Evolutionary conservation across 495 filamentous ascomycete species (phyloP).

Genomic region (Aspergillus bridgeri): DNA sequence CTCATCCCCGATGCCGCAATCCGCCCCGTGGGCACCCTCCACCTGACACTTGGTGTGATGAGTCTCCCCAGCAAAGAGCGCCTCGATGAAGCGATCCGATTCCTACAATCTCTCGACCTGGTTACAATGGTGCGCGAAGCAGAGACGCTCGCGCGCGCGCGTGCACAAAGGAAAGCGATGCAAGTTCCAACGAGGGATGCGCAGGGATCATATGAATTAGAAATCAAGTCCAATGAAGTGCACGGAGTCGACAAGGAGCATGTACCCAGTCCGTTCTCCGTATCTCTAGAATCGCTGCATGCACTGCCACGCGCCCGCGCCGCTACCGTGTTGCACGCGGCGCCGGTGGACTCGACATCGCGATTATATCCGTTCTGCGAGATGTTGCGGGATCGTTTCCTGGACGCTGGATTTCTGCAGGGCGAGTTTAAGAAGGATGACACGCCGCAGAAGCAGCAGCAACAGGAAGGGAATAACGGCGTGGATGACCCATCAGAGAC

Average conservation of each 20-base stretch:
- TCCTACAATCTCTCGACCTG: slow-evolving; percentile 55
- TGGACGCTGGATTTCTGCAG: slow-evolving; percentile 57
- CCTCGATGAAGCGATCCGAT: slow-evolving; percentile 54
- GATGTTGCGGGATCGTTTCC: slow-evolving; percentile 57
- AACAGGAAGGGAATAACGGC: background rate
- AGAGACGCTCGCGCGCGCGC: slow-evolving; percentile 8
- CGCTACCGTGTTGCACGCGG: slow-evolving; percentile 53
- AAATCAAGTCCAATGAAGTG: too few relatives aligned
- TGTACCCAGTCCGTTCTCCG: slow-evolving; percentile 18
- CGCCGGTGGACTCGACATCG: slow-evolving; percentile 53
- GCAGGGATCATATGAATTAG: too few relatives aligned
- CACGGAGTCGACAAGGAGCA: background rate
- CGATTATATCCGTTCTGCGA: slow-evolving; percentile 62
- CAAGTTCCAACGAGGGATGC: too few relatives aligned
- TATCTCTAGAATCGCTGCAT: slow-evolving; percentile 40
- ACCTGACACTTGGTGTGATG: slow-evolving; percentile 88
- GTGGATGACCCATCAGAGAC: background rate
- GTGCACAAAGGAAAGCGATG: background rate
- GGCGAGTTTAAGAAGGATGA: slow-evolving; percentile 37
- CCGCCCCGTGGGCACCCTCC: slow-evolving; percentile 74
- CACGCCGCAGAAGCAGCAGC: slow-evolving; percentile 5
- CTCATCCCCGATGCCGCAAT: slow-evolving; percentile 58
- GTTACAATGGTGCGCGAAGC: slow-evolving; percentile 42
- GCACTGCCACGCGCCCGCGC: slow-evolving; percentile 29
- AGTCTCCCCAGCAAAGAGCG: slow-evolving; percentile 56